Evolutionary conservation across 2,329 filamentous ascomycete genomes (phyloP).

Genomic region (Fusarium hostae): DNA sequence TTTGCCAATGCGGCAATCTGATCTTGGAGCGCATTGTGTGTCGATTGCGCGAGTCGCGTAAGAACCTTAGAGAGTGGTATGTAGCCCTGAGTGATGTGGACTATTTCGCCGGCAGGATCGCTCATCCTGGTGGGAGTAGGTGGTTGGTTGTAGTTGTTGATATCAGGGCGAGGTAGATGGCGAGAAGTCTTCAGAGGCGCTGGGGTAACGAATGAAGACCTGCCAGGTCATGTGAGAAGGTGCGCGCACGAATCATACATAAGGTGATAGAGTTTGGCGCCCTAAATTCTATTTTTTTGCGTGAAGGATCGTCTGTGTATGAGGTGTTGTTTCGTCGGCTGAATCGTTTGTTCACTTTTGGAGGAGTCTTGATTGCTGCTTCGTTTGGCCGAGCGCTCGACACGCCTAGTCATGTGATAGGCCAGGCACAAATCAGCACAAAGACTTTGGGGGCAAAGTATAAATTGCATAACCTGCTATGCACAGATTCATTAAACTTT

Average conservation of each 20-base stretch:
- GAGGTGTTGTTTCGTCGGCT: conserved; percentile 11
- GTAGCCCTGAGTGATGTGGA: conserved; percentile 80
- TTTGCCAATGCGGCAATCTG: conserved; percentile 76
- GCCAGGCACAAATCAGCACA: conserved; percentile 39
- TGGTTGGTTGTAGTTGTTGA: conserved; percentile 18
- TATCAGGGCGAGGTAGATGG: conserved; percentile 15
- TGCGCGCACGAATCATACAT: conserved; percentile 21
- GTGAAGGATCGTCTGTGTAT: background rate
- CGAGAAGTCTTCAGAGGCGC: conserved; percentile 27
- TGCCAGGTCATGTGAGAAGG: conserved; percentile 48
- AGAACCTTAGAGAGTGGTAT: conserved; percentile 80
- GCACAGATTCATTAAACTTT: background rate
- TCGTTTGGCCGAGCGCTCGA: conserved; percentile 7
- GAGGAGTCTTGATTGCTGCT: conserved; percentile 21
- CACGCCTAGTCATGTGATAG: conserved; percentile 32
- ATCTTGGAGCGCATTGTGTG: conserved; percentile 80
- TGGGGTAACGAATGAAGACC: conserved; percentile 32
- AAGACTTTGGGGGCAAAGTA: background rate
- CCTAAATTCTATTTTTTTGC: background rate
- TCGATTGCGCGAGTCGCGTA: conserved; percentile 82
- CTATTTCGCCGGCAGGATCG: conserved; percentile 69
- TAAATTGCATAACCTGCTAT: background rate
- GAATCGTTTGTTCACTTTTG: conserved; percentile 3
- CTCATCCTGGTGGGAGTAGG: conserved; percentile 58
- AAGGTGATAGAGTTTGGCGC: background rate